Base-by-base conservation (phyloP, 495 filamentous ascomycete genomes). In the Penicillium cinerascens region DNA sequence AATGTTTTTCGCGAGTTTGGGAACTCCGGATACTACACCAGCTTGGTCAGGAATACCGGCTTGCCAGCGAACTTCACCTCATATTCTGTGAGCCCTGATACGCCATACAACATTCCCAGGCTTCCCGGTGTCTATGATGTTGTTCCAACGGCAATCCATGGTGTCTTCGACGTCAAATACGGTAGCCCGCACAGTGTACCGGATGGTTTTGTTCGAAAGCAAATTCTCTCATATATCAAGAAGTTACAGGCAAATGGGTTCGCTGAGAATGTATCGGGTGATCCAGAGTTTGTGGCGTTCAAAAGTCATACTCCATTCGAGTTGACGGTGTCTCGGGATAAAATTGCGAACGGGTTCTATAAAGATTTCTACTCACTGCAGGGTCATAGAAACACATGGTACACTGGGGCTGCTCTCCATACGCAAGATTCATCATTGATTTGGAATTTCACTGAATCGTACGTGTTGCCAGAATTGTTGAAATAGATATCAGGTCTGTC, bases 21-120 rank as follows among this genome's bases (percentile, higher is more conserved):
- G 11, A 60, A 51, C 42, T 67, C 49, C 11, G 71, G 56, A 2
- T 82, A 79, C 63, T 82, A 73, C 52, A 70, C 68, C 15, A 63
- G 61, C 9, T 41, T 81, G 0, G 21, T 81, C 10, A 61, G 59
- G 18, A 64, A 78, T 47, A 72, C 72, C 20, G 72, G 71, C 4
- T 53, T 79, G 13, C 70, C 72, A 9, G 42, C 49, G 22, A 54
- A 41, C 26, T 49, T 59, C 29, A 53, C 8, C 13, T 52, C 60
- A 0, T 18, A 25, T 16, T 50, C 52, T 4, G 49, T 44, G 7
- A 44, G 47, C 27, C 17, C 48, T 16, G 39, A 53, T 17, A 69
- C 62, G 0, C 51, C 65, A 2, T 73, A 60, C 41, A 29, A 65
- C 22, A 16, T 67, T 22, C 61, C 69, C 7, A n/a, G 25, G 2